A percentile compares a stretch with the other conserved stretches of the same genome.
Evolutionary conservation across 192 early-diverging fungal genomes (phyloP).

Genomic region (Dispira parvispora): DNA sequence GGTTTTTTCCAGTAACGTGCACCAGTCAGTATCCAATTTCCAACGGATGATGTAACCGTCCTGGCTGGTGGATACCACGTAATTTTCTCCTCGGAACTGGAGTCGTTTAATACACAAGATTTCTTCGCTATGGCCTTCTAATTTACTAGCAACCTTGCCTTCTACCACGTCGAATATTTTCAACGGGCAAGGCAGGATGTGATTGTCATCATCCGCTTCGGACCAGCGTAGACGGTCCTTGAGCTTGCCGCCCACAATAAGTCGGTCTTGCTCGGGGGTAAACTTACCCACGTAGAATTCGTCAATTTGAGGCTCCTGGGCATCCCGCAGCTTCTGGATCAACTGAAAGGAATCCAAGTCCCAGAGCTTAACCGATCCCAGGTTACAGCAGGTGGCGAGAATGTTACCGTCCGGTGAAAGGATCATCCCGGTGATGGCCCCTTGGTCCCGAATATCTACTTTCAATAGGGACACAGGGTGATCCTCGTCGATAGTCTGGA

Average conservation of each 20-base stretch:
- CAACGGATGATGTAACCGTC: constrained; percentile 88
- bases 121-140: constrained; percentile 80
- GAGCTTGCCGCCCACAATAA: constrained; percentile 75
- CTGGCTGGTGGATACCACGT: constrained; percentile 80
- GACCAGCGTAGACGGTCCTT: constrained; percentile 83
- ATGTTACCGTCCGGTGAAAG: constrained; percentile 71
- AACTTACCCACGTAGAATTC: constrained; percentile 83
- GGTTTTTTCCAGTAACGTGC: constrained; percentile 38
- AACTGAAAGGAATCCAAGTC: constrained; percentile 55
- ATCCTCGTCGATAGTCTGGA: constrained; percentile 47
- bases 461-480: constrained; percentile 47
- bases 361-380: constrained; percentile 64
- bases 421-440: constrained; percentile 67
- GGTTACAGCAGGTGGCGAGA: constrained; percentile 72
- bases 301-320: constrained; percentile 64
- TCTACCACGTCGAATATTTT: constrained; percentile 77
- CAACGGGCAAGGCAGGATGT: constrained; percentile 81
- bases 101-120: constrained; percentile 66
- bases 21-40: constrained; percentile 71
- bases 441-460: constrained; percentile 56
- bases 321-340: constrained; percentile 56
- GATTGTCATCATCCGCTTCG: constrained; percentile 80
- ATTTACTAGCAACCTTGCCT: constrained; percentile 59
- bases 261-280: constrained; percentile 36
- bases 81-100: constrained; percentile 60